Evolutionary conservation across 108 stramenopile species (phyloP).

Genomic region (Cyclotella cryptica): DNA sequence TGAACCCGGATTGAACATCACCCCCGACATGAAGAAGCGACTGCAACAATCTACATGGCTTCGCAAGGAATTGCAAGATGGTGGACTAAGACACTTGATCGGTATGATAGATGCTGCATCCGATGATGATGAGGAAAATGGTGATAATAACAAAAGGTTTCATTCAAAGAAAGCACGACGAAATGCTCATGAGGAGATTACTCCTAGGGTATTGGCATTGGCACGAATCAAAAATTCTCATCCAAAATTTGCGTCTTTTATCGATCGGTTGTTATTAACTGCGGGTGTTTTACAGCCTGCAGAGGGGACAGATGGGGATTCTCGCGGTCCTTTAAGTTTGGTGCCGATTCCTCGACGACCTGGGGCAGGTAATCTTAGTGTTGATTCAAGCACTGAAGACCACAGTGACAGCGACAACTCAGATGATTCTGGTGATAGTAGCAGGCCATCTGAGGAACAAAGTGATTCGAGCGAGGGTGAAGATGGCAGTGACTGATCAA

Average conservation of each 20-base stretch:
- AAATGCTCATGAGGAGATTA: slow-evolving; percentile 20
- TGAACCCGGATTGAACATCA: slow-evolving; percentile 79
- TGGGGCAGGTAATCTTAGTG: slow-evolving; percentile 1
- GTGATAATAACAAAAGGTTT: neutral
- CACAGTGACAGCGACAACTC: neutral
- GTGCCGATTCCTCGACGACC: slow-evolving; percentile 23
- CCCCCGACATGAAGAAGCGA: slow-evolving; percentile 69
- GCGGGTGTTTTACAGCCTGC: slow-evolving; percentile 63
- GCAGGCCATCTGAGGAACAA: neutral
- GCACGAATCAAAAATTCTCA: slow-evolving; percentile 40
- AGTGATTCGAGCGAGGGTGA: neutral
- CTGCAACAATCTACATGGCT: slow-evolving; percentile 70
- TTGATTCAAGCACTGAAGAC: slow-evolving; percentile 7
- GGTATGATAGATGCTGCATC: slow-evolving; percentile 51
- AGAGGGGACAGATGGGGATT: slow-evolving; percentile 10
- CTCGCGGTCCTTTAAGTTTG: slow-evolving; percentile 21
- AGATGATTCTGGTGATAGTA: neutral
- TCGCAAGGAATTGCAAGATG: slow-evolving; percentile 72
- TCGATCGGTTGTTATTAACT: slow-evolving; percentile 68
- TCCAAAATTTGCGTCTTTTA: slow-evolving; percentile 70
- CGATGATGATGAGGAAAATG: slow-evolving; percentile 29
- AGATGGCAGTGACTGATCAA: neutral
- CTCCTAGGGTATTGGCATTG: slow-evolving; percentile 50
- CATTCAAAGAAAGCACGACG: slow-evolving; percentile 8
- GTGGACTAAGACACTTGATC: slow-evolving; percentile 70